Percentiles rank a stretch among this genome's conserved stretches.
Evolutionary conservation across 257 asterid species (phyloP).

Genomic region (Ilex asprella): DNA sequence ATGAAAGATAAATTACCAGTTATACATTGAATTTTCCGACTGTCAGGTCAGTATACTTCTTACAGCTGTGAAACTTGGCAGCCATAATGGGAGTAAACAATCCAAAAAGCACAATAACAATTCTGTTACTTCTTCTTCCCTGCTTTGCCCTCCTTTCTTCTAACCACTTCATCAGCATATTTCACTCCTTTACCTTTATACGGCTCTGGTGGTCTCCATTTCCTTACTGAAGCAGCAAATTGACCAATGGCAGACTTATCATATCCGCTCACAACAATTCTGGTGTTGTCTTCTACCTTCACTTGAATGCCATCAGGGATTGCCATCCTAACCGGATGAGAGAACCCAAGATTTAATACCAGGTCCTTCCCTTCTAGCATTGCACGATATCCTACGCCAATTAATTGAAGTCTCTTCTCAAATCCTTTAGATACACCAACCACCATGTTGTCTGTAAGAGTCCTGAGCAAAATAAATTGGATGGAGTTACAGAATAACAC

Average conservation of each 20-base stretch:
- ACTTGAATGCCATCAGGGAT: slow-evolving; percentile 70
- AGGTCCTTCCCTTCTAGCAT: slow-evolving; percentile 77
- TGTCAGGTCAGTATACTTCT: too few species aligned
- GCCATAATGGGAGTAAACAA: too few species aligned
- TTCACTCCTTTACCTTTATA: slow-evolving; percentile 95
- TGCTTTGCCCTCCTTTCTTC: slow-evolving; percentile 97
- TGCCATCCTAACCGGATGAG: slow-evolving; percentile 87
- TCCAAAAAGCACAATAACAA: background rate
- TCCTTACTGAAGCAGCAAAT: slow-evolving; percentile 87
- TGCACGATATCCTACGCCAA: slow-evolving; percentile 97
- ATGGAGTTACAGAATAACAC: background rate
- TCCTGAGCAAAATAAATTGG: slow-evolving; percentile 41
- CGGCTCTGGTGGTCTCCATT: slow-evolving; percentile 99
- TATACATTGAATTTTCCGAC: too few species aligned
- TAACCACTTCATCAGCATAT: slow-evolving; percentile 82
- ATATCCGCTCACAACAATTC: slow-evolving; percentile 74
- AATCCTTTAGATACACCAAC: slow-evolving; percentile 96
- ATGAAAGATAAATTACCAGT: too few species aligned
- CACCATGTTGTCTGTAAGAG: slow-evolving; percentile 90
- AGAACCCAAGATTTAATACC: slow-evolving; percentile 86
- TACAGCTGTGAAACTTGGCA: too few species aligned
- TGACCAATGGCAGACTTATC: slow-evolving; percentile 84
- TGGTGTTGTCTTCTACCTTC: slow-evolving; percentile 92
- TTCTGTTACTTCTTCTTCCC: slow-evolving; percentile 72
- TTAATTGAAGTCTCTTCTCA: slow-evolving; percentile 85